Conservation (phyloP, 1,284 basidiomycete species). For the Mycena citricolor region DNA sequence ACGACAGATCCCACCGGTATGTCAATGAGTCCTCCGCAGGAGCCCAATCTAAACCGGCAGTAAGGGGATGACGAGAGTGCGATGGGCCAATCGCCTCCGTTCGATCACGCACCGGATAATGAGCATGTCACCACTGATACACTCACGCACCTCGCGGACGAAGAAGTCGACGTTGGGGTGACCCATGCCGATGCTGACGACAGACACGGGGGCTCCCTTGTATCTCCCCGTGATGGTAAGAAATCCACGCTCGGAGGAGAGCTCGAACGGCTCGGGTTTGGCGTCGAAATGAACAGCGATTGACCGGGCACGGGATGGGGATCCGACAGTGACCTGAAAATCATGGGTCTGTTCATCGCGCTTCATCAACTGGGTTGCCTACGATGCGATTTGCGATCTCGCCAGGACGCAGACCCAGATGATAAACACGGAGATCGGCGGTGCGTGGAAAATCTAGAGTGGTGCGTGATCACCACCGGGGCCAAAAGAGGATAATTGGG, state of each 20-base stretch:
- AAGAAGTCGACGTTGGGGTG: constrained; percentile 82
- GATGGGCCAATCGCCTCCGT: constrained; percentile 1
- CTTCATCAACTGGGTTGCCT: constrained; percentile 31
- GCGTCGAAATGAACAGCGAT: constrained; percentile 65
- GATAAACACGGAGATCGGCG: constrained; percentile 70
- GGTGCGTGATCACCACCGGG: constrained; percentile 27
- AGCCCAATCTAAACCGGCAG: constrained; percentile 52
- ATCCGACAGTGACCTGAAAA: constrained; percentile 73
- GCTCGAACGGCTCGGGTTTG: constrained; percentile 55
- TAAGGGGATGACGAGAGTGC: constrained; percentile 3
- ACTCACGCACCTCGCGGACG: constrained; percentile 78
- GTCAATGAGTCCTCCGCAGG: constrained; percentile 74
- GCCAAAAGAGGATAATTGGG: constrained; percentile 19
- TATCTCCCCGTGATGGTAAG: constrained; percentile 79
- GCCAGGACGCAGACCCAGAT: constrained; percentile 71
- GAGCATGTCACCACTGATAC: constrained; percentile 73
- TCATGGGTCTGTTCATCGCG: too few relatives aligned
- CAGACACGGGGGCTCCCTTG: constrained; percentile 64
- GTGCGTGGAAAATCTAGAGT: constrained; percentile 71
- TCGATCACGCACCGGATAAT: constrained; percentile 63
- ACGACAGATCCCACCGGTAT: constrained; percentile 74
- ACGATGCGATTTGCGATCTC: constrained; percentile 84
- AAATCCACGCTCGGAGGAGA: constrained; percentile 77
- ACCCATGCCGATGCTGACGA: constrained; percentile 86
- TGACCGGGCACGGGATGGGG: constrained; percentile 63